Evolutionary conservation across 768 basidiomycete genomes (phyloP).

Genomic region (Boletellus ananas): DNA sequence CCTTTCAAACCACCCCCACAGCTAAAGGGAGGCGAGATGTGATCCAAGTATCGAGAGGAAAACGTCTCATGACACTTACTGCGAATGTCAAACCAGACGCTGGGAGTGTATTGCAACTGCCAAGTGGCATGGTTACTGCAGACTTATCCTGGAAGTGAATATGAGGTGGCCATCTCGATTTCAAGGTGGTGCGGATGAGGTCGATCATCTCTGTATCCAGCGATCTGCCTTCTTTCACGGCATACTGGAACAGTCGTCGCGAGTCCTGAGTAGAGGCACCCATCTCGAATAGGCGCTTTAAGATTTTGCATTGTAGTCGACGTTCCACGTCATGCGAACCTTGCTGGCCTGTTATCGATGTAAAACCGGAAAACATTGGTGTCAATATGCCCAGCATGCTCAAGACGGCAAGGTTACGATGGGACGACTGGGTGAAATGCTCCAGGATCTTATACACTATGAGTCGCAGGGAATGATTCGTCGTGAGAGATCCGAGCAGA

Average conservation of each 20-base stretch:
- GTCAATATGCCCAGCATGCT: slow-evolving; percentile 54
- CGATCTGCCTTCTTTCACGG: slow-evolving; percentile 44
- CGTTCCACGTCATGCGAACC: slow-evolving; percentile 37
- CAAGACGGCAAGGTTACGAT: slow-evolving; percentile 68
- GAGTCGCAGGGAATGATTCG: slow-evolving; percentile 45
- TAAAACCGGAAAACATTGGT: slow-evolving; percentile 39
- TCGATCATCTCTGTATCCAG: slow-evolving; percentile 67
- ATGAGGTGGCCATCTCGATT: slow-evolving; percentile 75
- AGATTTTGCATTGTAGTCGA: slow-evolving; percentile 54
- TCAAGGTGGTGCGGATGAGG: slow-evolving; percentile 65
- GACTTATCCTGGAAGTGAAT: slow-evolving; percentile 63
- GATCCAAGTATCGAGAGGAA: background rate
- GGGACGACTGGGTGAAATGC: slow-evolving; percentile 52
- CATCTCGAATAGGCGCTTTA: slow-evolving; percentile 70
- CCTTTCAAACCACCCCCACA: slow-evolving; percentile 49
- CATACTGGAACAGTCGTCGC: slow-evolving; percentile 58
- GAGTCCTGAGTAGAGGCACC: slow-evolving; percentile 64
- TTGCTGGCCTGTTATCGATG: slow-evolving; percentile 18
- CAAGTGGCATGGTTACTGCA: slow-evolving; percentile 46
- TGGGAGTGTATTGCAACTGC: slow-evolving; percentile 52
- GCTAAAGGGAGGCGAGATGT: slow-evolving; percentile 22
- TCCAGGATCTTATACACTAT: slow-evolving; percentile 61
- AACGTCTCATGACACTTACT: slow-evolving; percentile 34
- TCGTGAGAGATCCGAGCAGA: slow-evolving; percentile 33
- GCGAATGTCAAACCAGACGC: slow-evolving; percentile 68